Evolutionary conservation across 257 asterid genomes (phyloP).

Genomic region (Gentiana dahurica): DNA sequence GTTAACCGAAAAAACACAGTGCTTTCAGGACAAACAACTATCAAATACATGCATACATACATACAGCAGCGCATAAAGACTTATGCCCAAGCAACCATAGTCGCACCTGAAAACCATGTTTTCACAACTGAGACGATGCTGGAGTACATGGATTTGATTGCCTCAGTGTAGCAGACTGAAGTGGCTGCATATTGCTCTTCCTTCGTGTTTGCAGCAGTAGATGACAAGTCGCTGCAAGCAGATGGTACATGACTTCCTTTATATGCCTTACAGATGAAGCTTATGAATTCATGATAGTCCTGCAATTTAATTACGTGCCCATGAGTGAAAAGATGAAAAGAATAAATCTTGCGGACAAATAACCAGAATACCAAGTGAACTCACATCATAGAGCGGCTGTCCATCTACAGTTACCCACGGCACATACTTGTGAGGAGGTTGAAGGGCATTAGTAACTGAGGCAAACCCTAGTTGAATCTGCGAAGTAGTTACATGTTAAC

Average conservation of each 20-base stretch:
- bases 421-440: slow-evolving; percentile 83
- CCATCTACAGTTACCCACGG: slow-evolving; percentile 94
- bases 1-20: too few relatives aligned
- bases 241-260: slow-evolving; percentile 19
- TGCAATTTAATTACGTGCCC: slow-evolving; percentile 5
- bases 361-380: slow-evolving; percentile 12
- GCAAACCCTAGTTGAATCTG: slow-evolving; percentile 75
- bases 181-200: background rate
- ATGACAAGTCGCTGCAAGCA: slow-evolving; percentile 18
- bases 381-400: slow-evolving; percentile 77
- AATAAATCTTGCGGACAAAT: background rate
- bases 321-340: background rate
- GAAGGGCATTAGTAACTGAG: slow-evolving; percentile 52
- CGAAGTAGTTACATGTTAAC: slow-evolving; percentile 9
- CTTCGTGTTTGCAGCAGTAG: slow-evolving; percentile 1
- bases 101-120: background rate
- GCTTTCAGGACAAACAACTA: too few relatives aligned
- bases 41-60: too few relatives aligned
- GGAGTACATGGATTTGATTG: background rate
- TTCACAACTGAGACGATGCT: background rate
- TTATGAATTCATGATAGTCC: slow-evolving; percentile 24
- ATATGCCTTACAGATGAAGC: slow-evolving; percentile 33
- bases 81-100: background rate
- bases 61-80: too few relatives aligned
- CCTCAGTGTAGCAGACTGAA: slow-evolving; percentile 16